Evolutionary conservation across 371 early-diverging fungal species (phyloP), one percentile per base, ranked within the genome.

Genomic region (Rhizomucor pusillus): DNA sequence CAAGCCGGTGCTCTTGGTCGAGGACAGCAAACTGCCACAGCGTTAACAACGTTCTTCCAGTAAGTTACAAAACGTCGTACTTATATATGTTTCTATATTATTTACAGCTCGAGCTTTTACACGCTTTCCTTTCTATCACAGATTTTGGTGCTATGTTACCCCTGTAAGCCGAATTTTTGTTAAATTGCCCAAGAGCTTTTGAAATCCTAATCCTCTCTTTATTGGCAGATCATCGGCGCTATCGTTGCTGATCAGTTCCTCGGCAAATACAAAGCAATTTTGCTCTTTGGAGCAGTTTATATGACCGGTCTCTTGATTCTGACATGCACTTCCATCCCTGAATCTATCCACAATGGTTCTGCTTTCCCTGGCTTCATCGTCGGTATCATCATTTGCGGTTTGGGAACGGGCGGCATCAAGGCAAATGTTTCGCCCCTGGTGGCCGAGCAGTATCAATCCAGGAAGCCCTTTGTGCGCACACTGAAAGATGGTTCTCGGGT

Each of bases 181-280:
- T 44, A 18, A 11, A 44, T 44, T 44, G 9, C 16, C n/a, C 35
- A 14, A 25, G 4, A 34, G 20, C 14, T 53, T 44, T 18, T 19
- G 37, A 14, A 37, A 9, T 37, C 9, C 9, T 14, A 37, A 14
- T 14, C 9, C 14, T 14, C 37, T 53, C 25, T 12, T 19, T 37
- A 13, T 44, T 7, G 6, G 4, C 20, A 35, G 36, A 77, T 92
- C 43, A 51, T 92, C 19, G 91, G 93, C 54, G 93, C 91, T 35
- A 60, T 89, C 19, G 60, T 93, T 44, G 88, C 92, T 43, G 95
- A 93, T 77, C 80, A 82, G 59, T 84, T 82, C 63, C 69, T 89
- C 35, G 95, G 95, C 55, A 90, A 90, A 70, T 92, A 82, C 74
- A 79, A 80, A 60, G 87, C 93, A 13, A 92, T 93, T 22, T 47